Evolutionary conservation across 495 filamentous ascomycete genomes (phyloP).

Genomic region (Oidiodendron maius): DNA sequence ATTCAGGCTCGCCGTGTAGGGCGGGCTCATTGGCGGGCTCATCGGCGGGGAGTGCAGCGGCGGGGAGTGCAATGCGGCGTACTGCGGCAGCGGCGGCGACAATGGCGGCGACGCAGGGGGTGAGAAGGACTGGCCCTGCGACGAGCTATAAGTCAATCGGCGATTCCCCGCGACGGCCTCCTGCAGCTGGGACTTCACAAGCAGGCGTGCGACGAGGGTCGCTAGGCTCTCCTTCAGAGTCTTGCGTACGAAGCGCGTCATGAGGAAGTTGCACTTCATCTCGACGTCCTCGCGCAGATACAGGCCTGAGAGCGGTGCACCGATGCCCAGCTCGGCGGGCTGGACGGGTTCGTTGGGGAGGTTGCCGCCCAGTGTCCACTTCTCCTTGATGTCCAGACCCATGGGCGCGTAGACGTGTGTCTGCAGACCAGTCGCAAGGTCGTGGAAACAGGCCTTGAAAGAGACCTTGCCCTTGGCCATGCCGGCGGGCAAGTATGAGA

Average conservation of each 20-base stretch:
- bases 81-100: not conserved
- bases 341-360: slow-evolving; percentile 55
- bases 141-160: slow-evolving; percentile 8
- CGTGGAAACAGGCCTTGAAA: slow-evolving; percentile 71
- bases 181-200: slow-evolving; percentile 48
- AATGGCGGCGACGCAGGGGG: not conserved
- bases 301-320: slow-evolving; percentile 56
- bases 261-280: slow-evolving; percentile 67
- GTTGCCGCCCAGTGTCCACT: slow-evolving; percentile 59
- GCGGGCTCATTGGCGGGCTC: slow-evolving; percentile 8
- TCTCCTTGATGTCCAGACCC: slow-evolving; percentile 63
- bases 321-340: slow-evolving; percentile 53
- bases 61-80: not conserved
- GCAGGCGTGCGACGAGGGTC: slow-evolving; percentile 57
- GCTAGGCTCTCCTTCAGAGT: slow-evolving; percentile 65
- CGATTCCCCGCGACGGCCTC: slow-evolving; percentile 14
- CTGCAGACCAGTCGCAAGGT: slow-evolving; percentile 60
- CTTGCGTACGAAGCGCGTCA: slow-evolving; percentile 66
- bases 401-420: slow-evolving; percentile 69
- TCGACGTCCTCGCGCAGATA: slow-evolving; percentile 74
- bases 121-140: not conserved
- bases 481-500: slow-evolving; percentile 63
- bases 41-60: not conserved
- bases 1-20: slow-evolving; percentile 1
- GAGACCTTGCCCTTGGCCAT: slow-evolving; percentile 53